Evolutionary conservation across 164 flowering plant genomes (phyloP).

Genomic region (Malania oleifera): DNA sequence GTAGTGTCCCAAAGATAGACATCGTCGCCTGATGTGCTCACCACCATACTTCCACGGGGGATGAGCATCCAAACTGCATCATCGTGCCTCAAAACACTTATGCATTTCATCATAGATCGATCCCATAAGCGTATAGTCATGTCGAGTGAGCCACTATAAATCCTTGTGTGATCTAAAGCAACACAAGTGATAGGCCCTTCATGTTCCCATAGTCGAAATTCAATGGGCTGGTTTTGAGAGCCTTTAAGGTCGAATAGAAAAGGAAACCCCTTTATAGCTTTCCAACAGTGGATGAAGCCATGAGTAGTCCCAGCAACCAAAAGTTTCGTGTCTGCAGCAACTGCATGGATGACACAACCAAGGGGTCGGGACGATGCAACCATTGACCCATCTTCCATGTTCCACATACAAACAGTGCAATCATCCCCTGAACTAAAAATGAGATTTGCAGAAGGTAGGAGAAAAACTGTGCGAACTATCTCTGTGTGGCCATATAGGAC

Average conservation of each 20-base stretch:
- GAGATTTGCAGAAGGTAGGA: too few species aligned
- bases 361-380: conserved; percentile 62
- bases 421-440: too few species aligned
- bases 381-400: conserved; percentile 69
- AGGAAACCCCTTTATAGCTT: conserved; percentile 48
- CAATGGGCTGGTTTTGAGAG: conserved; percentile 30
- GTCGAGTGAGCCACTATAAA: conserved; percentile 98
- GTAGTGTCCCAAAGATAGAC: conserved; percentile 75
- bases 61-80: conserved; percentile 84
- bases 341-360: conserved; percentile 83
- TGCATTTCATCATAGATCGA: conserved; percentile 48
- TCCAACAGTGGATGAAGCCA: conserved; percentile 92
- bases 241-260: conserved; percentile 64
- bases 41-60: conserved; percentile 64
- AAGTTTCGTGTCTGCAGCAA: conserved; percentile 70
- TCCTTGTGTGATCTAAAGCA: conserved; percentile 61
- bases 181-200: conserved; percentile 81
- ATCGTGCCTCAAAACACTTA: conserved; percentile 58
- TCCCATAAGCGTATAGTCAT: conserved; percentile 95
- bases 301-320: conserved; percentile 86
- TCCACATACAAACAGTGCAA: conserved; percentile 69
- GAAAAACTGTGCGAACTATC: too few species aligned
- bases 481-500: too few species aligned
- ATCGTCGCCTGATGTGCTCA: conserved; percentile 67
- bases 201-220: conserved; percentile 81